phyloP scores from a whole-genome alignment of 2,329 filamentous ascomycete genomes.

The Alternaria sp. region DNA sequence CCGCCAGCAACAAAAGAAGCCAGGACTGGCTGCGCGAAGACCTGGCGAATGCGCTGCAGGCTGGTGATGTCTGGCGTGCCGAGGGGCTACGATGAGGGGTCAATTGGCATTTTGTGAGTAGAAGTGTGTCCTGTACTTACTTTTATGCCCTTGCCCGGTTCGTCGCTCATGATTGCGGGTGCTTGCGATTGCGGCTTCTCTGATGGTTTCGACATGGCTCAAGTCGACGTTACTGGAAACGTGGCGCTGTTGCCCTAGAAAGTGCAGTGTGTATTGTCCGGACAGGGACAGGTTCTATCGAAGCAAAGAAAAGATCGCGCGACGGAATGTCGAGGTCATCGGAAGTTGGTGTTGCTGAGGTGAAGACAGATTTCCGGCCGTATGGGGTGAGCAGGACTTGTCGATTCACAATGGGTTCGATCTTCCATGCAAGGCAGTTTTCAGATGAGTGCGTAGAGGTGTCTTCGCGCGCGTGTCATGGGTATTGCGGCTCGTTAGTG shows the following conservation, averaged over 20 bases:
- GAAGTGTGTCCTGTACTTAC: constrained; percentile 29
- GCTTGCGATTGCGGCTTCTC: constrained; percentile 28
- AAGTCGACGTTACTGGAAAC: constrained; percentile 15
- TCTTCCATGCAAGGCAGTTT: constrained; percentile 44
- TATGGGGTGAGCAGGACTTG: constrained; percentile 19
- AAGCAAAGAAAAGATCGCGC: constrained; percentile 27
- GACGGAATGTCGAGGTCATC: constrained; percentile 43
- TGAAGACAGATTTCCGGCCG: constrained; percentile 27
- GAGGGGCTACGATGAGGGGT: constrained; percentile 27
- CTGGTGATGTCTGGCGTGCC: constrained; percentile 27
- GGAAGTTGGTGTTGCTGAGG: constrained; percentile 29
- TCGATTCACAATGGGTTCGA: constrained; percentile 26
- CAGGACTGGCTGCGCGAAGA: constrained; percentile 80
- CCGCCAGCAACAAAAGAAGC: constrained; percentile 95
- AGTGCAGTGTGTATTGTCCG: not conserved
- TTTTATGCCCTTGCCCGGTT: constrained; percentile 28
- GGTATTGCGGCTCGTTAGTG: constrained; percentile 30
- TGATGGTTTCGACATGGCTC: constrained; percentile 32
- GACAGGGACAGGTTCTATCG: constrained; percentile 27
- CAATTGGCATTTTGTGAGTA: constrained; percentile 17
- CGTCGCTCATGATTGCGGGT: constrained; percentile 31
- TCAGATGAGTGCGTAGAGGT: constrained; percentile 6
- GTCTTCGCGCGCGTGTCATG: constrained; percentile 18
- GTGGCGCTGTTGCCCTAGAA: constrained; percentile 1
- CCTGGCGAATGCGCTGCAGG: constrained; percentile 39